A percentile compares a stretch with the other conserved stretches of the same genome.
Conservation (phyloP, 2,329 filamentous ascomycete genomes). For the Thielaviopsis musarum region DNA sequence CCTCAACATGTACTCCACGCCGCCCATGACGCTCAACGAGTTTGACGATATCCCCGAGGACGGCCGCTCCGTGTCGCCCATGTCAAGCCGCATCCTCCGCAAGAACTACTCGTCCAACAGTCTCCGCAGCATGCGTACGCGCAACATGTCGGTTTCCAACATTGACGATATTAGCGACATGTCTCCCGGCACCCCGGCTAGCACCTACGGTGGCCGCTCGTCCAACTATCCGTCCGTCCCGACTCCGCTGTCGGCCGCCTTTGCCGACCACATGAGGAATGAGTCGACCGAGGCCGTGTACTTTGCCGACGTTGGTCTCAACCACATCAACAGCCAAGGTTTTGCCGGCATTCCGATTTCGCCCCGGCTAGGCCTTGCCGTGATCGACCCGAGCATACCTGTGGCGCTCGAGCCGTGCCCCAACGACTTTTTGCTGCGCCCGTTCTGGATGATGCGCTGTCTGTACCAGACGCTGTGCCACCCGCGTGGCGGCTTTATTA, state of each 20-base stretch:
- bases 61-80: slow-evolving; percentile 35
- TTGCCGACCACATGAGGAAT: slow-evolving; percentile 39
- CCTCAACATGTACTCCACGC: slow-evolving; percentile 6
- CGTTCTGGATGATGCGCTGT: slow-evolving; percentile 95
- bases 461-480: slow-evolving; percentile 86
- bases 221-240: slow-evolving; percentile 45
- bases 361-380: slow-evolving; percentile 49
- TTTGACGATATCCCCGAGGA: slow-evolving; percentile 17
- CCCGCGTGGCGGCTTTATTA: slow-evolving; percentile 80
- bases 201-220: slow-evolving; percentile 34
- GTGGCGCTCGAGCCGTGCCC: slow-evolving; percentile 81
- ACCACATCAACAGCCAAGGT: slow-evolving; percentile 20
- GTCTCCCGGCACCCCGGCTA: slow-evolving; percentile 60
- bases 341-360: neutral
- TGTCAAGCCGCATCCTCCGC: slow-evolving; percentile 32
- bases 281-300: slow-evolving; percentile 52
- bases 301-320: slow-evolving; percentile 71
- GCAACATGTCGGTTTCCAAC: slow-evolving; percentile 53
- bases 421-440: slow-evolving; percentile 71
- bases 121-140: slow-evolving; percentile 52
- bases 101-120: slow-evolving; percentile 60
- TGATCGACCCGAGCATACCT: slow-evolving; percentile 36
- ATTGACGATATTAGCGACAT: slow-evolving; percentile 45
- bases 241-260: slow-evolving; percentile 48
- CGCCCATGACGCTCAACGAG: slow-evolving; percentile 5